These are phyloP conservation scores for Puya raimondii DNA, from an alignment of 176 grass and related monocot genomes.

Conservation along the genomic window DNA sequence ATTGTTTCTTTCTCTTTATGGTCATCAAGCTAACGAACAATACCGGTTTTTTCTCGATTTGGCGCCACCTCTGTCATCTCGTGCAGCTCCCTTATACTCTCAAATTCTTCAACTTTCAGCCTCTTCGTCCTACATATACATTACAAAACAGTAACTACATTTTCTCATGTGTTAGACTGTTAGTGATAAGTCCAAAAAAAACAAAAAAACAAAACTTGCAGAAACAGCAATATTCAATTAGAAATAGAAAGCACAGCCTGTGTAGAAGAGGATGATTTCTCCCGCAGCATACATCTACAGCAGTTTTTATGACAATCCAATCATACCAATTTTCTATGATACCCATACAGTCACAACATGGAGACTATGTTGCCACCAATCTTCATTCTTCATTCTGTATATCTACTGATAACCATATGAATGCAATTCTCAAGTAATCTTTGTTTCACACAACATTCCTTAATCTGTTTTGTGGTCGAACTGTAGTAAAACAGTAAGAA, in stretches of 20 bases:
- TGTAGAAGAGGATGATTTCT: too few species aligned
- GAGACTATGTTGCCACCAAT: too few species aligned
- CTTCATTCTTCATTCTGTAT: too few species aligned
- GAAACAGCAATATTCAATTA: not conserved
- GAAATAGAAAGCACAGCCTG: not conserved
- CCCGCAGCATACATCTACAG: too few species aligned
- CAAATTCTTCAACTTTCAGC: slow-evolving; percentile 29
- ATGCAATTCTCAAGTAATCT: too few species aligned
- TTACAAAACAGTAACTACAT: slow-evolving; percentile 11
- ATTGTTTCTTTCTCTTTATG: not conserved
- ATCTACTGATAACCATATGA: too few species aligned
- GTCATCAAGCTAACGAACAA: slow-evolving; percentile 13
- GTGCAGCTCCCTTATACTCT: slow-evolving; percentile 12
- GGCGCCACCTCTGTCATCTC: slow-evolving; percentile 7
- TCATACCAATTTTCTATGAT: too few species aligned
- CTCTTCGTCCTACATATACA: slow-evolving; percentile 48
- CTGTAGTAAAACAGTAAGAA: too few species aligned
- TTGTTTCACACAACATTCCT: too few species aligned
- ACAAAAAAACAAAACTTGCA: slow-evolving; percentile 9
- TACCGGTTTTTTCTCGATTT: slow-evolving; percentile 30
- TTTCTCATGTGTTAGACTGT: not conserved
- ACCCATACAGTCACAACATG: too few species aligned
- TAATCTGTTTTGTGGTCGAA: too few species aligned
- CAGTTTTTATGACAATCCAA: too few species aligned
- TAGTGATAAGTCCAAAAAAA: slow-evolving; percentile 16